Evolutionary conservation across 768 basidiomycete genomes (phyloP).

Genomic region (Amanita phalloides): DNA sequence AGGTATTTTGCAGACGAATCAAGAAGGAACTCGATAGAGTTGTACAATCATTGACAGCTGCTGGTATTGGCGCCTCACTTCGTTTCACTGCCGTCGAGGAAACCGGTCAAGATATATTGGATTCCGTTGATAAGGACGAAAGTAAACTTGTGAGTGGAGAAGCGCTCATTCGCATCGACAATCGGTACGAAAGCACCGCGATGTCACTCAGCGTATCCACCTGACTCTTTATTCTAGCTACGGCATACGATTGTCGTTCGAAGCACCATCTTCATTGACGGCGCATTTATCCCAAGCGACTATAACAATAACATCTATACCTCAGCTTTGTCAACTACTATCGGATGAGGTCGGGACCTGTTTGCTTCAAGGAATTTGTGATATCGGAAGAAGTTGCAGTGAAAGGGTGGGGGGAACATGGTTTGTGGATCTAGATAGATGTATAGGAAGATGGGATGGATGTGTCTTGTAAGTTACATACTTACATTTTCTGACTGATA

Average conservation of each 20-base stretch:
- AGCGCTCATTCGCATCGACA: slow-evolving; percentile 58
- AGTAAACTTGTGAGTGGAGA: slow-evolving; percentile 53
- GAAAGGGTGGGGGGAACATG: slow-evolving; percentile 54
- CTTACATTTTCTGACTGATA: not conserved
- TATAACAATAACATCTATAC: slow-evolving; percentile 59
- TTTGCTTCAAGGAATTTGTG: slow-evolving; percentile 58
- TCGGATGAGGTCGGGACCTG: slow-evolving; percentile 69
- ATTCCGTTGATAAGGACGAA: slow-evolving; percentile 30
- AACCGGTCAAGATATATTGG: slow-evolving; percentile 47
- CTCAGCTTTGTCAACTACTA: slow-evolving; percentile 66
- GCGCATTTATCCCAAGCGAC: slow-evolving; percentile 78
- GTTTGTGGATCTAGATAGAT: slow-evolving; percentile 68
- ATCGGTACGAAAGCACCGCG: slow-evolving; percentile 31
- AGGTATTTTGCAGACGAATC: slow-evolving; percentile 58
- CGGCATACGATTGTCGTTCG: slow-evolving; percentile 64
- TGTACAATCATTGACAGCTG: slow-evolving; percentile 33
- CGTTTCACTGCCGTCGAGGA: slow-evolving; percentile 60
- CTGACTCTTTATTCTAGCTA: slow-evolving; percentile 31
- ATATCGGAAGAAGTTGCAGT: slow-evolving; percentile 45
- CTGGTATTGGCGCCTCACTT: slow-evolving; percentile 45
- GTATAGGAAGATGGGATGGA: slow-evolving; percentile 75
- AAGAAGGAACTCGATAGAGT: slow-evolving; percentile 45
- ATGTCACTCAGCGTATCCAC: not conserved
- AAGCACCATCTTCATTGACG: slow-evolving; percentile 65
- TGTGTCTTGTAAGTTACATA: slow-evolving; percentile 52